Percentiles rank a stretch among this genome's conserved stretches.
Conservation (phyloP, 768 basidiomycete genomes). For the Collybiopsis confluens region DNA sequence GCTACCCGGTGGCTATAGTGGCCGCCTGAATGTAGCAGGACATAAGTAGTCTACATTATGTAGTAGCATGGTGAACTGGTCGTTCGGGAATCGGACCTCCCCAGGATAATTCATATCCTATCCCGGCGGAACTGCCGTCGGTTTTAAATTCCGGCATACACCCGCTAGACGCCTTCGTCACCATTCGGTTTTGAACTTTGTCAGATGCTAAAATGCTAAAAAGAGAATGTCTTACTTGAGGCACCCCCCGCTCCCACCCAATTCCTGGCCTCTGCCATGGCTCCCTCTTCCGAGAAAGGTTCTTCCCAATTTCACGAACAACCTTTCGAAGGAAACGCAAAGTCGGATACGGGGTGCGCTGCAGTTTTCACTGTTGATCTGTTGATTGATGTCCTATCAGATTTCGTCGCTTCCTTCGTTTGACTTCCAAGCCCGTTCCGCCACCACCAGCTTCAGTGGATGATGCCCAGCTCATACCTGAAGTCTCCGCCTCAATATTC, state of each 20-base stretch:
- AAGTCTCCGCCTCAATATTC: conserved; percentile 57
- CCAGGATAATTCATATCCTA: too few species aligned
- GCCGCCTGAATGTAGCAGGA: too few species aligned
- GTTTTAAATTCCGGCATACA: too few species aligned
- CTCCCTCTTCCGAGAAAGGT: not conserved
- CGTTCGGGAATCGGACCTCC: too few species aligned
- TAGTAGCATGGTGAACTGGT: too few species aligned
- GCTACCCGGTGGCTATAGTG: too few species aligned
- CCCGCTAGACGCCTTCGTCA: too few species aligned
- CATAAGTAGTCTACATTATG: too few species aligned
- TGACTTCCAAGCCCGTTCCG: conserved; percentile 26
- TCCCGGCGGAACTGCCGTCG: too few species aligned
- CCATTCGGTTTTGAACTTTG: too few species aligned
- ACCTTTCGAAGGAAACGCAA: not conserved
- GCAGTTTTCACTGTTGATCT: not conserved
- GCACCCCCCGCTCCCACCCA: not conserved
- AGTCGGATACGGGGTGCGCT: not conserved
- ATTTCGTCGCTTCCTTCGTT: conserved; percentile 7
- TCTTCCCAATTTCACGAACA: not conserved
- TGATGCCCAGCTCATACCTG: conserved; percentile 60
- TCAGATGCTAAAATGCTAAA: too few species aligned
- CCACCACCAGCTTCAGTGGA: conserved; percentile 52
- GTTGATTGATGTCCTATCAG: not conserved
- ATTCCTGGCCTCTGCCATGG: not conserved
- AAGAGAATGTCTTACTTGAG: too few species aligned